Base-by-base conservation (phyloP, 1,284 basidiomycete species). In the Boletellus sp. region DNA sequence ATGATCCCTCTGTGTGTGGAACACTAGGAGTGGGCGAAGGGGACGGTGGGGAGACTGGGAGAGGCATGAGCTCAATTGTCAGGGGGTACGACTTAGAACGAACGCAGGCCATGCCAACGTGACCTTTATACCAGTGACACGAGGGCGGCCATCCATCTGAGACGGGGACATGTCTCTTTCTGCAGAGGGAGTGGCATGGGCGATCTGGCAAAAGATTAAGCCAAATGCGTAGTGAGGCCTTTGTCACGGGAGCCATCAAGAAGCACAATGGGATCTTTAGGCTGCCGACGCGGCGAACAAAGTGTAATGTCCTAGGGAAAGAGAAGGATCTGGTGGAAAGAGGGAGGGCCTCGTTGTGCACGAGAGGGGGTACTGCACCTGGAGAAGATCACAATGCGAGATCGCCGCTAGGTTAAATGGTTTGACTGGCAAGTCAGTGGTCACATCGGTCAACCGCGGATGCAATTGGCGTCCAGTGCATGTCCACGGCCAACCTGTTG, bases 191-290 rank as follows among this genome's bases (percentile, higher is more conserved):
- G 27, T 33, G 41, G 53, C 48, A 48, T 45, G 43, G 48, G 37
- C 29, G 39, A 48, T n/a, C 48, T 60, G 40, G 60, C 65, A 46
- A 63, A 45, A 54, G 41, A 53, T 54, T 48, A 60, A 61, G 57
- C 53, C 42, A 49, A 45, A 58, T 50, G 22, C 42, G 61, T 49
- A 43, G 53, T 56, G 36, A 49, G 49, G 47, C 47, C 57, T 40
- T 64, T 63, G 59, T 64, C 49, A 42, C 57, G 60, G 43, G 47
- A 49, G 33, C 46, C 49, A 60, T 33, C 53, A 59, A 62, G 66
- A 64, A 63, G 66, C 50, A 53, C 33, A 40, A 45, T 41, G 30
- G 40, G 25, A 41, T 52, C 48, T 51, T 38, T 46, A 36, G 47
- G 33, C 41, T 38, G 51, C 38, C 51, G 36, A 45, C 39, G 37